These are phyloP conservation scores for Rhizopogon roseolus DNA, from an alignment of 768 basidiomycete genomes.

Conservation along the genomic window DNA sequence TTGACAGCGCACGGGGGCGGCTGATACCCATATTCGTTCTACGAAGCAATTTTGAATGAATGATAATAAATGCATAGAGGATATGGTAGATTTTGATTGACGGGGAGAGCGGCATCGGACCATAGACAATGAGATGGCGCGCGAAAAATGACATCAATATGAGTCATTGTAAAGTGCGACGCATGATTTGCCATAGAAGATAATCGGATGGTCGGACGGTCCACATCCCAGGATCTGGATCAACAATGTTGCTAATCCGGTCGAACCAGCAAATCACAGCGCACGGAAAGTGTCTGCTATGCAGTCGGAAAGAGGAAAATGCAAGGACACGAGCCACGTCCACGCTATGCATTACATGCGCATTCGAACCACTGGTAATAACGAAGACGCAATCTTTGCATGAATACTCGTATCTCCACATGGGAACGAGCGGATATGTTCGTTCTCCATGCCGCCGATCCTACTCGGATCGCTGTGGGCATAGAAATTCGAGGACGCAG, in stretches of 20 bases:
- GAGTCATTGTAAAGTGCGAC: too few relatives aligned
- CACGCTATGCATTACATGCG: slow-evolving; percentile 20
- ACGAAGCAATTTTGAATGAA: too few relatives aligned
- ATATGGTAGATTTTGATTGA: too few relatives aligned
- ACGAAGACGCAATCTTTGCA: slow-evolving; percentile 27
- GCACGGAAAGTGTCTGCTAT: slow-evolving; percentile 14
- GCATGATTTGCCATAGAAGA: too few relatives aligned
- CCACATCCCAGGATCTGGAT: slow-evolving; percentile 21
- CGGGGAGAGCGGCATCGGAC: too few relatives aligned
- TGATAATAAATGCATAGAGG: too few relatives aligned
- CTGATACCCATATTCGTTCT: too few relatives aligned
- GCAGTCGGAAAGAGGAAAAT: slow-evolving; percentile 17
- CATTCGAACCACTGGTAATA: slow-evolving; percentile 4
- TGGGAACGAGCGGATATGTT: slow-evolving; percentile 22
- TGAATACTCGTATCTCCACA: slow-evolving; percentile 20
- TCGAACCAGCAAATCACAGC: slow-evolving; percentile 24
- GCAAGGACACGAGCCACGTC: slow-evolving; percentile 15
- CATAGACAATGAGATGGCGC: too few relatives aligned
- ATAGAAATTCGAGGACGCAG: slow-evolving; percentile 1
- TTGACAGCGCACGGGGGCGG: too few relatives aligned
- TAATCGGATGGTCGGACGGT: slow-evolving; percentile 16
- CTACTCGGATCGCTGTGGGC: slow-evolving; percentile 30
- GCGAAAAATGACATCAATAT: too few relatives aligned
- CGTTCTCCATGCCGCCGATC: slow-evolving; percentile 20
- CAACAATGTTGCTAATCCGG: slow-evolving; percentile 8